Evolutionary conservation across 768 basidiomycete species (phyloP).

Genomic region (Termitomyces sp.): DNA sequence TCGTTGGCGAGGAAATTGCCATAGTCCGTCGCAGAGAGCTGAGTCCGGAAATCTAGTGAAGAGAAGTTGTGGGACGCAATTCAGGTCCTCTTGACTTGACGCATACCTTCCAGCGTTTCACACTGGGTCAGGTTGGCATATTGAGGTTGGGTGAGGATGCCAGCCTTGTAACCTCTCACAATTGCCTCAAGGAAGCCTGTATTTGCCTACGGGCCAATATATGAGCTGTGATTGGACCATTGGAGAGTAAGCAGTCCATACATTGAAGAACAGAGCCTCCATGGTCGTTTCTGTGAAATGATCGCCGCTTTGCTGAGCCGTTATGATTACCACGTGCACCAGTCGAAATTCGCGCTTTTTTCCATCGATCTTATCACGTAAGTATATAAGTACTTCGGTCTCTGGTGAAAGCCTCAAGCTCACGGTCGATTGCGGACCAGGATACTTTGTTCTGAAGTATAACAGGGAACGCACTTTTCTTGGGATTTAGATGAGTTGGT

Average conservation of each 20-base stretch:
- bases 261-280: slow-evolving; percentile 91
- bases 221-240: slow-evolving; percentile 2
- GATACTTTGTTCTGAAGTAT: not conserved
- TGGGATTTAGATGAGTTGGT: slow-evolving; percentile 29
- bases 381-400: not conserved
- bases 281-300: slow-evolving; percentile 30
- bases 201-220: slow-evolving; percentile 43
- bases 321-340: not conserved
- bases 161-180: slow-evolving; percentile 89
- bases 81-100: not conserved
- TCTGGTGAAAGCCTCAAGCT: not conserved
- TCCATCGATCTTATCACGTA: not conserved
- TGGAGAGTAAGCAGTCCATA: slow-evolving; percentile 23
- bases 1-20: slow-evolving; percentile 98
- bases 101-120: slow-evolving; percentile 89
- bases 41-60: slow-evolving; percentile 84
- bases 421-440: not conserved
- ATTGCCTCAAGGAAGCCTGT: slow-evolving; percentile 77
- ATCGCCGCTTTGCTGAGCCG: not conserved
- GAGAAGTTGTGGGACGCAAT: not conserved
- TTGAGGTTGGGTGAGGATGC: slow-evolving; percentile 82
- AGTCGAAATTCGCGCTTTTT: not conserved
- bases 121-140: slow-evolving; percentile 95
- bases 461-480: not conserved
- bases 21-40: slow-evolving; percentile 95